Base-by-base conservation (phyloP, 2,329 filamentous ascomycete genomes). In the Knufia petricola region DNA sequence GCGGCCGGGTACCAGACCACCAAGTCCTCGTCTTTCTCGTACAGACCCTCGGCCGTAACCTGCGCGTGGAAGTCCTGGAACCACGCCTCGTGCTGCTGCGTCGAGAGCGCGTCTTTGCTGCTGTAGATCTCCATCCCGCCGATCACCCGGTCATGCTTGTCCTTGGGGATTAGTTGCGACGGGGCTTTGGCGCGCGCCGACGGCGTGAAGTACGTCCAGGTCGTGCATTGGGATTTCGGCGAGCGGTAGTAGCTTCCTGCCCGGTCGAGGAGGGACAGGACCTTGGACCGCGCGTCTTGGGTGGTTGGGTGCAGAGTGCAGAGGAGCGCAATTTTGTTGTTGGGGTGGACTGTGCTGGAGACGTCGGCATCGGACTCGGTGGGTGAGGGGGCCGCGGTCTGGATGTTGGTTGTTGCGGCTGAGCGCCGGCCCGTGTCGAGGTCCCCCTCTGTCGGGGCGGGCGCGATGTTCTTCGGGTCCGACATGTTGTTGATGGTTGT, bases 161-260 rank as follows among this genome's bases (percentile, higher is more conserved):
- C 38, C 0, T 44, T 24, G 21, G 52, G 49, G 49, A 96, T 90
- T 57, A 96, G 94, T 58, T 95, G 90, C 74, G 96, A 90, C 70
- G 96, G 95, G 63, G 92, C 92, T 63, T 92, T 92, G 70, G 87
- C 94, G 50, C 96, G 79, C 8, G 92, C 96, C 37, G 92, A 87
- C 43, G 92, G 92, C 67, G 96, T 96, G 75, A 98, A 94, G 23
- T 88, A 95, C 69, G 95, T 95, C 90, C 90, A 96, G 67, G 90
- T 89, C 21, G 49, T 51, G 46, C 42, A 51, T 42, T 48, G 17
- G 12, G 51, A 34, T 24, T 24, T 31, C 23, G 49, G 32, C 3
- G 30, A 24, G n/a, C 21, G 37, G 21, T 40, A 21, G 15, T 21
- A 40, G 10, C 7, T 8, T 4, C 3, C 37, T 21, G 8, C 10